Conservation (phyloP, 1,284 basidiomycete genomes). For the Baeospora myosura region DNA sequence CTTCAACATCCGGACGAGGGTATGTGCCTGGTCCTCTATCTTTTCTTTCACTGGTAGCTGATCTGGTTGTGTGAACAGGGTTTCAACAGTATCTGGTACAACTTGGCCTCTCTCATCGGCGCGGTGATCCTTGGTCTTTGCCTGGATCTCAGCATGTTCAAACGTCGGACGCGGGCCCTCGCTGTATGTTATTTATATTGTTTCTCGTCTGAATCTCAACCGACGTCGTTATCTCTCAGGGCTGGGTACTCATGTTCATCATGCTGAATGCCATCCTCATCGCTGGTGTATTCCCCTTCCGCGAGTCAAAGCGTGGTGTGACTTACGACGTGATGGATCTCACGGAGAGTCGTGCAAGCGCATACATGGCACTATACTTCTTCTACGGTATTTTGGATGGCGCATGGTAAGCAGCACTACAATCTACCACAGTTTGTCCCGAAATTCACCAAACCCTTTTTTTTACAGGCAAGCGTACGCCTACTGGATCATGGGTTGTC, state of each 20-base stretch:
- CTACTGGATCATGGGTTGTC: conserved; percentile 56
- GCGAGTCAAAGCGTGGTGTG: too few species aligned
- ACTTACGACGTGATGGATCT: conserved; percentile 52
- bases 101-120: conserved; percentile 60
- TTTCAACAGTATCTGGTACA: conserved; percentile 64
- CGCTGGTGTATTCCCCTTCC: too few species aligned
- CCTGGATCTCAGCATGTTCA: conserved; percentile 48
- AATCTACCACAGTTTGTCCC: neutral
- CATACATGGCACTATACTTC: conserved; percentile 52
- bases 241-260: conserved; percentile 50
- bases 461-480: conserved; percentile 47
- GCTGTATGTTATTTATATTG: too few species aligned
- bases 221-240: too few species aligned
- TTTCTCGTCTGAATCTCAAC: too few species aligned
- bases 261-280: conserved; percentile 61
- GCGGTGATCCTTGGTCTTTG: conserved; percentile 55
- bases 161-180: conserved; percentile 58
- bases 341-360: conserved; percentile 41
- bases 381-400: conserved; percentile 51
- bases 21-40: conserved; percentile 44
- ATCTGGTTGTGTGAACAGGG: conserved; percentile 64
- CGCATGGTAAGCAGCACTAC: conserved; percentile 36
- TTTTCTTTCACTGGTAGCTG: conserved; percentile 55
- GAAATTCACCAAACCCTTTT: neutral
- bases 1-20: conserved; percentile 8